Evolutionary conservation across 305 asterid genomes (phyloP), one percentile per base, ranked within the genome.

Genomic region (Fraxinus angustifolia): DNA sequence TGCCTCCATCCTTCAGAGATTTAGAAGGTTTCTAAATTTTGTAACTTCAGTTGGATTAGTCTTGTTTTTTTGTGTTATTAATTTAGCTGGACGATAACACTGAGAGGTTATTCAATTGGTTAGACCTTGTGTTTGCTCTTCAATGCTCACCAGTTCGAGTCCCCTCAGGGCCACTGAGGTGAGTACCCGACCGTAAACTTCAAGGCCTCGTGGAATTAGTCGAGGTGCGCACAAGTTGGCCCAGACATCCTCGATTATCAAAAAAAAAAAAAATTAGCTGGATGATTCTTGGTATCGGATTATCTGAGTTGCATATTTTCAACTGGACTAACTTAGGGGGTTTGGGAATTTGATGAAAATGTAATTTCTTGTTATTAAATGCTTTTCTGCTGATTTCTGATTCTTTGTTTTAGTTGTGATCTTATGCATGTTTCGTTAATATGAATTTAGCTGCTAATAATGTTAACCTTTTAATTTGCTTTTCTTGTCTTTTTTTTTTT

Each of bases 321-420:
- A 16, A 70, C 40, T 70, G 26, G 30, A 1, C 42, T 70, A 31
- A 2, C 16, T 70, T 62, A 5, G 17, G 26, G 42, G 30, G 23
- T 30, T 30, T 4, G 1, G 42, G 38, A 31, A 70, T 70, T 70
- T 33, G 75, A 70, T 26, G 75, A 31, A 70, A 70, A 70, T 31
- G 42, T 31, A 23, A 30, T 68, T 70, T 35, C 42, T 70, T 70
- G 75, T 70, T 70, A 10, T 70, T 70, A 31, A 33, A 38, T 77
- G 60, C 84, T 80, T 84, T 68, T 77, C 28, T 14, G 50, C 65
- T 40, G 83, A 75, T 62, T 71, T 73, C 62, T 34, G 75, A 72
- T 76, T 76, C 7, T 76, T 81, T 45, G 48, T 50, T 77, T 77
- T 30, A 42, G 56, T 73, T 67, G 73, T 71, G 76, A 48, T 81